phyloP scores from a whole-genome alignment of 768 basidiomycete species.

The Terana coerulea region DNA sequence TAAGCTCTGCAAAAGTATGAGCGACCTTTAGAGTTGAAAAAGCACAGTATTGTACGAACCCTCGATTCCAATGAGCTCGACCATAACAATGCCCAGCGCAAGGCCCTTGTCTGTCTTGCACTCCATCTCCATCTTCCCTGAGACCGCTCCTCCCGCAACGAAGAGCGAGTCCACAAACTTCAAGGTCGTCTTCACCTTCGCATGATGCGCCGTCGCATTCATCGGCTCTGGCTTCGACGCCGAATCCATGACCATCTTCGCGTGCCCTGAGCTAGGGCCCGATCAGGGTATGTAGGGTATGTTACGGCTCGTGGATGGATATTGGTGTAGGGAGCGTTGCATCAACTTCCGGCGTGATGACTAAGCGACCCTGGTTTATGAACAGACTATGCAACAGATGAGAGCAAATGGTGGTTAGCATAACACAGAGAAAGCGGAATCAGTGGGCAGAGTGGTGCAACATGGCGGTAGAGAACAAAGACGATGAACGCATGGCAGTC shows the following conservation, averaged over 20 bases:
- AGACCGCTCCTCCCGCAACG: constrained; percentile 61
- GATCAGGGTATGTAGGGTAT: not conserved
- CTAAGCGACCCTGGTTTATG: not conserved
- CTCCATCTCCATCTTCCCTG: constrained; percentile 79
- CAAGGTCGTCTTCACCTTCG: constrained; percentile 71
- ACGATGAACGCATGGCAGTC: too few species aligned
- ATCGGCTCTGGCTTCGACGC: constrained; percentile 53
- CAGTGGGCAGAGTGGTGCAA: too few species aligned
- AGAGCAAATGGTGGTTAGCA: not conserved
- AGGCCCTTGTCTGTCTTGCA: constrained; percentile 69
- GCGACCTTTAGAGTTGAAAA: not conserved
- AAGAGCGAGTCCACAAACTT: constrained; percentile 55
- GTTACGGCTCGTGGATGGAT: too few species aligned
- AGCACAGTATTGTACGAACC: constrained; percentile 46
- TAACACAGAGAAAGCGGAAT: too few species aligned
- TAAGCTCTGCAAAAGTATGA: constrained; percentile 51
- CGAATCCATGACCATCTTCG: not conserved
- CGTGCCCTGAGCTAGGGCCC: too few species aligned
- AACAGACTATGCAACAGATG: not conserved
- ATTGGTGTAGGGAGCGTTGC: not conserved
- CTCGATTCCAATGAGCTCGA: constrained; percentile 73
- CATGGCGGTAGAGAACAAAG: too few species aligned
- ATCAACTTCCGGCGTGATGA: not conserved
- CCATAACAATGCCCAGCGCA: constrained; percentile 71
- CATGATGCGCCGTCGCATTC: constrained; percentile 77